Evolutionary conservation across 208 protist species (phyloP), one percentile per base, ranked within the genome.

Genomic region (Strigomonas galati): DNA sequence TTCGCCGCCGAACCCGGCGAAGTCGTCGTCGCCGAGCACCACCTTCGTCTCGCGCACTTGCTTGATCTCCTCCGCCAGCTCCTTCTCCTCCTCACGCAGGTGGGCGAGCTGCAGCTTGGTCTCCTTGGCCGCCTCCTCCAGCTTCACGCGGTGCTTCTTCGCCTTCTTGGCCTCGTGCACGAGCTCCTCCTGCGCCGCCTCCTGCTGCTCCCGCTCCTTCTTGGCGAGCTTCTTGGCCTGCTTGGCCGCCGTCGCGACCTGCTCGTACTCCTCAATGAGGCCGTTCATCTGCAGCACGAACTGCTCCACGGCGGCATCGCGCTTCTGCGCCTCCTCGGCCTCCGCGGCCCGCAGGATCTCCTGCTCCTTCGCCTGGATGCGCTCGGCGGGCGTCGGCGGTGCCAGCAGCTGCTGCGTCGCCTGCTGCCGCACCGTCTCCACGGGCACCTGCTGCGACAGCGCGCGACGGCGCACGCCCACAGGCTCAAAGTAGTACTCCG

Each of bases 261-360:
- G 14, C 68, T 93, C 86, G 74, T 92, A 93, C 68, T 96, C 87
- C 32, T 93, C 83, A 51, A 93, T 94, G 60, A 89, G 71, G 0
- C 37, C 30, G 72, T 96, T 92, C 86, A 92, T 91, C 60, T 85
- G 78, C 52, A 87, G 59, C 23, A 85, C 79, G 66, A 92, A 94
- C 49, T 51, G 17, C 48, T 84, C 79, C 30, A 89, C 79, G 62
- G 78, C 71, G 26, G 63, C 30, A 56, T 93, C 81, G 7, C 82
- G 63, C 65, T 84, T 74, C 49, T 53, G 54, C 23, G 19, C 51
- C 37, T 73, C 74, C 31, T 81, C 65, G 7, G 28, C 72, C 44
- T 87, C 64, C 53, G 65, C 53, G 32, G 63, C 35, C 21, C 27
- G n/a, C 17, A 75, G 37, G 27, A 31, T 55, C 52, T 79, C 74